phyloP scores from a whole-genome alignment of 768 basidiomycete species.

The Mycena rosella region DNA sequence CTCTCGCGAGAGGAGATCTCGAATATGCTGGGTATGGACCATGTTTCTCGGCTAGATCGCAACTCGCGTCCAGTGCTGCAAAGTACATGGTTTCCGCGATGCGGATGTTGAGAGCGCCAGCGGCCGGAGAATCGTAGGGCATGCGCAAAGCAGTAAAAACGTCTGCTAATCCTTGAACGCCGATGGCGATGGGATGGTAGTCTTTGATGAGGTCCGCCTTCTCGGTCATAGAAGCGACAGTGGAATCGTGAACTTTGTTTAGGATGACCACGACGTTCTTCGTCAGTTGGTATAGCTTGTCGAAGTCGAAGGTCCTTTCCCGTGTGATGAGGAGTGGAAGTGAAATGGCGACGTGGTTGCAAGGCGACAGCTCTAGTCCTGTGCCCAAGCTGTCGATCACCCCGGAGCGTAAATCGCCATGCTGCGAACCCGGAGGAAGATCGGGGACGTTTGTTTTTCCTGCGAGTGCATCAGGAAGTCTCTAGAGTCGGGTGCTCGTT shows the following conservation, averaged over 20 bases:
- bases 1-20: neutral
- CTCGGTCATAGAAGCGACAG: neutral
- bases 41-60: neutral
- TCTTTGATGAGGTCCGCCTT: neutral
- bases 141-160: neutral
- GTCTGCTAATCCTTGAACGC: neutral
- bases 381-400: neutral
- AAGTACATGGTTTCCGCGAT: conserved; percentile 8
- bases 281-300: neutral
- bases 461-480: neutral
- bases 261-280: neutral
- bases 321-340: neutral
- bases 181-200: neutral
- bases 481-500: neutral
- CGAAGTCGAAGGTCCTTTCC: neutral
- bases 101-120: neutral
- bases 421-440: neutral
- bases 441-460: neutral
- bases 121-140: neutral
- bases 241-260: neutral
- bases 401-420: neutral
- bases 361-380: neutral
- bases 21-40: neutral
- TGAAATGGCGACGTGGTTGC: neutral
- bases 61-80: neutral